Base-by-base conservation (phyloP, 192 early-diverging fungal species). In the Lunasporangiospora selenospora region DNA sequence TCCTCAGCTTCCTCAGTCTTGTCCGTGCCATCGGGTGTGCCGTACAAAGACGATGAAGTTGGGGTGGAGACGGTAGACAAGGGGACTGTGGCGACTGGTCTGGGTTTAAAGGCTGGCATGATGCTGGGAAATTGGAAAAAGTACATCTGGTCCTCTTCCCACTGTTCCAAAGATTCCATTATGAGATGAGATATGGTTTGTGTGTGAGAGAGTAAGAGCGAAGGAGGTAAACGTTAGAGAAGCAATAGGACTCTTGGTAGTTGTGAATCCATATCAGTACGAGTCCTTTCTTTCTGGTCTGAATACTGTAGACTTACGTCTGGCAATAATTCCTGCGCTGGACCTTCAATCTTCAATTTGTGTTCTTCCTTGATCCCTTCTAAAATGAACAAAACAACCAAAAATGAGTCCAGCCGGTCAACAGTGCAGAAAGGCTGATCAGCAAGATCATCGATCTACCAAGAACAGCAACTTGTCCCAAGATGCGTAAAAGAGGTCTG, bases 91-190 rank as follows among this genome's bases (percentile, higher is more conserved):
- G 60, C 49, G 37, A 73, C 69, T 38, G 47, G 46, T 21, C 69
- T 37, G n/a, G 73, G 64, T 29, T 78, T 67, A 50, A 89, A 89
- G 19, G 64, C 42, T 0, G 87, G 87, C 41, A 89, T 75, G 33
- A 87, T 66, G 9, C 75, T 65, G 3, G 87, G 87, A 21, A 89
- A 77, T 61, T 89, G 87, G 78, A 89, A 87, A 30, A 86, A 83
- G 29, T 85, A 75, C 30, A 89, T 48, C 37, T 81, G 58, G 19
- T 85, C 81, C 33, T 56, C 57, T 16, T 24, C 39, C 48, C 48
- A 73, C 47, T 67, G 44, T n/a, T 40, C 13, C 2, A 38, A 54
- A 16, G 13, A 42, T n/a, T n/a, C n/a, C n/a, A n/a, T n/a, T n/a
- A n/a, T n/a, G n/a, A n/a, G n/a, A n/a, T n/a, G n/a, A n/a, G n/a